phyloP scores from a whole-genome alignment of 2,329 filamentous ascomycete species.

The Phialemoniopsis sp. region DNA sequence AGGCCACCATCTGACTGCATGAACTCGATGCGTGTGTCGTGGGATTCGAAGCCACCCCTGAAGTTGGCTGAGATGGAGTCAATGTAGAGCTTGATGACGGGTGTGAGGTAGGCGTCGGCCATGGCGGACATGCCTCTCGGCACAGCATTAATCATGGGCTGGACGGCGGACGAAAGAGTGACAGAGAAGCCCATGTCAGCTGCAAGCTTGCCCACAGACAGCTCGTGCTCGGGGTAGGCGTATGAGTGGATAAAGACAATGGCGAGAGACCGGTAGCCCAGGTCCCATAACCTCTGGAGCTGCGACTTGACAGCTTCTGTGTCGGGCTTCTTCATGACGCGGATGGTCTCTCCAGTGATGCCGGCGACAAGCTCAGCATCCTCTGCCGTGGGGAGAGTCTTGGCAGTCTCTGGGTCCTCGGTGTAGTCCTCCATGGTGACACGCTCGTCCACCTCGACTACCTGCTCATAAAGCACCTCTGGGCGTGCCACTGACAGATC shows the following conservation, averaged over 20 bases:
- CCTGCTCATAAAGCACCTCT: conserved; percentile 5
- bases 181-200: conserved; percentile 45
- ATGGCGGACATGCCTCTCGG: conserved; percentile 34
- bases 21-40: conserved; percentile 59
- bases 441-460: conserved; percentile 8
- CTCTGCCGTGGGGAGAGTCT: conserved; percentile 14
- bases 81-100: conserved; percentile 2
- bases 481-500: conserved; percentile 14
- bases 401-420: background rate
- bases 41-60: conserved; percentile 56
- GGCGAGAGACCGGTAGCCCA: conserved; percentile 41
- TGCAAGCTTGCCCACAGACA: conserved; percentile 7
- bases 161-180: conserved; percentile 61
- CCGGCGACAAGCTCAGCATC: conserved; percentile 53
- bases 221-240: conserved; percentile 13
- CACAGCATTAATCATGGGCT: conserved; percentile 73
- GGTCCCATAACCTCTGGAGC: conserved; percentile 55
- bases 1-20: conserved; percentile 61
- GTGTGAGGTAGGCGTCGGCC: conserved; percentile 4
- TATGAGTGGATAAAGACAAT: conserved; percentile 28
- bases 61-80: conserved; percentile 41
- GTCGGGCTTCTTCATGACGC: conserved; percentile 59
- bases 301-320: conserved; percentile 48
- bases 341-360: conserved; percentile 63
- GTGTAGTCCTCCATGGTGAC: conserved; percentile 6